Conservation (phyloP, 441 rosid species). For the Pelargonium cotyledonis region DNA sequence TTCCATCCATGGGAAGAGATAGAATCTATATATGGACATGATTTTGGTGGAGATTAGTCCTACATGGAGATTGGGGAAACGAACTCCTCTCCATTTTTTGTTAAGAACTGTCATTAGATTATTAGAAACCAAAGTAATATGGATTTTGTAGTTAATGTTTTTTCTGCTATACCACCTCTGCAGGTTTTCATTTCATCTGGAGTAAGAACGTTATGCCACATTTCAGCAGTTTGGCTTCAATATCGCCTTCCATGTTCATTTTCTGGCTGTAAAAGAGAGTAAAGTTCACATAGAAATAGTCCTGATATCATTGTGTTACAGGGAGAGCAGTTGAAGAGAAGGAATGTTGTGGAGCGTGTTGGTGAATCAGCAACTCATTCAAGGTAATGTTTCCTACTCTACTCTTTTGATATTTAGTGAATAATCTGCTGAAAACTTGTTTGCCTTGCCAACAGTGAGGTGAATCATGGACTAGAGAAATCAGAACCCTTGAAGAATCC, state of each 20-base stretch:
- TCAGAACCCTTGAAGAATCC: constrained; percentile 43
- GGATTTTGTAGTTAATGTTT: not conserved
- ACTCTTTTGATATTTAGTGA: constrained; percentile 4
- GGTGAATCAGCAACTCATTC: constrained; percentile 45
- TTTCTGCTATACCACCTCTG: not conserved
- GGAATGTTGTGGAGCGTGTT: constrained; percentile 37
- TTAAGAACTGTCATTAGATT: not conserved
- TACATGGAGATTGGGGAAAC: not conserved
- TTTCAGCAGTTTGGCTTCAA: not conserved
- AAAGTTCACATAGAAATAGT: not conserved
- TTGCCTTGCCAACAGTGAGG: constrained; percentile 24
- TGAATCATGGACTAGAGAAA: constrained; percentile 45
- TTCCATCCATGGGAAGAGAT: not conserved
- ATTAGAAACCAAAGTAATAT: not conserved
- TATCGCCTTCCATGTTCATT: not conserved
- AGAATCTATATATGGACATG: no score
- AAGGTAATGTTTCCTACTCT: constrained; percentile 30
- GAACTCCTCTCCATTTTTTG: not conserved
- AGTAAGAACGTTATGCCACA: not conserved
- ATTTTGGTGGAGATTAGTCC: not conserved
- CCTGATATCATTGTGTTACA: constrained; percentile 18
- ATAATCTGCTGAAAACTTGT: constrained; percentile 20
- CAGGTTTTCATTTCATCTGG: not conserved
- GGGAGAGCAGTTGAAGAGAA: constrained; percentile 83
- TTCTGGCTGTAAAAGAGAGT: not conserved